phyloP scores from a whole-genome alignment of 768 basidiomycete genomes.

The Cystofilobasidium bisporidii region DNA sequence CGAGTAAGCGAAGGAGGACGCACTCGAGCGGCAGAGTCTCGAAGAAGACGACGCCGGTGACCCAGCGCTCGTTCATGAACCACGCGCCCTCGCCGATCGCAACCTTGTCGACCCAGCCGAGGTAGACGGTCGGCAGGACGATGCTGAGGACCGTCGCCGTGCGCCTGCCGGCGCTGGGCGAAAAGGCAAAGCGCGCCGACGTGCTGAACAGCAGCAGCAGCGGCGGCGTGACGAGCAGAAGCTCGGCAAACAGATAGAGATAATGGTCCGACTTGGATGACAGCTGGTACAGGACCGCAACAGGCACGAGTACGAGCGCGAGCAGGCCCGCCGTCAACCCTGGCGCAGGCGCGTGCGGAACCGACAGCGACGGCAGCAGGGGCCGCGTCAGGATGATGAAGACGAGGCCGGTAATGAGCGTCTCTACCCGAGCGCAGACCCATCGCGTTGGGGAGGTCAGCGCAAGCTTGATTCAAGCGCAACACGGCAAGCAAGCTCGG shows the following conservation, averaged over 20 bases:
- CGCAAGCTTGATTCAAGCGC: no score
- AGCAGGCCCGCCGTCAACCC: neutral
- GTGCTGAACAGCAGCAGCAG: neutral
- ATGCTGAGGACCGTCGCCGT: neutral
- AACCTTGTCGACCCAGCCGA: conserved; percentile 10
- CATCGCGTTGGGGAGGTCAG: no score
- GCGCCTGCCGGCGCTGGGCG: neutral
- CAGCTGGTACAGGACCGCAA: neutral
- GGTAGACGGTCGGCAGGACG: neutral
- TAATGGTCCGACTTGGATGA: neutral
- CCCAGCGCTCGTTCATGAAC: conserved; percentile 9
- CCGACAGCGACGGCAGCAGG: conserved; percentile 12
- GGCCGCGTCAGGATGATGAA: conserved; percentile 2
- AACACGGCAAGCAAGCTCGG: neutral
- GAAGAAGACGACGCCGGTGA: neutral
- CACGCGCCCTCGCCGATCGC: conserved; percentile 8
- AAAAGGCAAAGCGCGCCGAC: neutral
- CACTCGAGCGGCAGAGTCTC: neutral
- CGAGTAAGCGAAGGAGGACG: neutral
- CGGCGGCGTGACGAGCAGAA: conserved; percentile 8
- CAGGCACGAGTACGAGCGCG: neutral
- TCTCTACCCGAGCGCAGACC: conserved; percentile 11
- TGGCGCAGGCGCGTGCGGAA: neutral
- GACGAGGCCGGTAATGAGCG: conserved; percentile 1
- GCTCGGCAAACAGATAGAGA: conserved; percentile 1